A percentile compares a stretch with the other conserved stretches of the same genome.
These are phyloP conservation scores for Neurospora pannonica DNA, from an alignment of 495 filamentous ascomycete species.

Conservation along the genomic window DNA sequence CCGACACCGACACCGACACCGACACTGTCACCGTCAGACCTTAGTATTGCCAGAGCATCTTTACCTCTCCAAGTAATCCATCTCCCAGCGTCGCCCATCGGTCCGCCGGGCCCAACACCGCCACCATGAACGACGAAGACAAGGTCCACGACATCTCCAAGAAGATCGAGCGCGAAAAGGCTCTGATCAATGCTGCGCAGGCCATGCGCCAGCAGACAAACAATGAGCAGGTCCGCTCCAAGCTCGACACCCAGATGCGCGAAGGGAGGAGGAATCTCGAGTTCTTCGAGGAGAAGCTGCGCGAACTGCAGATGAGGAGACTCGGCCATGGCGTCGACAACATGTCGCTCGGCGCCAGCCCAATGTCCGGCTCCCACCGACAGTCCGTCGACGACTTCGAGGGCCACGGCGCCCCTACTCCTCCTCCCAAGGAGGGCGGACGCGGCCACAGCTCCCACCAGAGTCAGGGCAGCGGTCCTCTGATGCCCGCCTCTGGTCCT, in stretches of 20 bases:
- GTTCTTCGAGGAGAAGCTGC: conserved; percentile 85
- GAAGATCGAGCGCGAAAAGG: conserved; percentile 98
- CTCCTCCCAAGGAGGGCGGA: conserved; percentile 54
- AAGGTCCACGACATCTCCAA: conserved; percentile 78
- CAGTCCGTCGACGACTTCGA: conserved; percentile 27
- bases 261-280: conserved; percentile 86
- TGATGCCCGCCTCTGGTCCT: conserved; percentile 78
- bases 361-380: conserved; percentile 26
- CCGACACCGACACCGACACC: background rate
- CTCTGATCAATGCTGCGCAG: conserved; percentile 86
- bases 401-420: conserved; percentile 41
- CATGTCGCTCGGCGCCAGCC: conserved; percentile 45
- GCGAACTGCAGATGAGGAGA: conserved; percentile 75
- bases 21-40: background rate
- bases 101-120: conserved; percentile 29
- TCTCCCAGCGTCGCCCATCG: background rate
- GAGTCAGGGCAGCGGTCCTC: conserved; percentile 44
- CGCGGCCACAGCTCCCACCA: conserved; percentile 27
- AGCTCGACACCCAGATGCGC: conserved; percentile 83
- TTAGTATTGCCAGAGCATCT: conserved; percentile 4
- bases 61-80: background rate
- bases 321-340: conserved; percentile 55
- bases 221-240: conserved; percentile 80
- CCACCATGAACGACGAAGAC: conserved; percentile 64
- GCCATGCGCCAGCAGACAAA: conserved; percentile 91